A percentile compares a stretch with the other conserved stretches of the same genome.
Conservation (phyloP, 75 land plant genomes). For the Pseudotsuga menziesii region DNA sequence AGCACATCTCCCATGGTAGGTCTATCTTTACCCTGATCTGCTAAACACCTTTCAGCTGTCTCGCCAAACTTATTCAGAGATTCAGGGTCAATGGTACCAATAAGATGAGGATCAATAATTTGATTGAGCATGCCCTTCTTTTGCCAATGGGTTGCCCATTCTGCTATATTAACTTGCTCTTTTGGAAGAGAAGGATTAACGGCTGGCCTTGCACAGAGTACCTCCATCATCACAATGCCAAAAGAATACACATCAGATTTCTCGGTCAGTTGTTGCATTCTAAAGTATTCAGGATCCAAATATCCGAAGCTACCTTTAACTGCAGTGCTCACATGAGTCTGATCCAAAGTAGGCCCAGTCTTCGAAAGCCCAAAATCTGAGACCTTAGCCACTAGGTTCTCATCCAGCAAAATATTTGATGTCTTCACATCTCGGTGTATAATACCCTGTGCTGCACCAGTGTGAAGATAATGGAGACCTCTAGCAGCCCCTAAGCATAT, state of each 20-base stretch:
- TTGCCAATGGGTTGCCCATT: too few species aligned
- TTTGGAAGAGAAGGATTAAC: slow-evolving; percentile 68
- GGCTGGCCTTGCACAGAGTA: slow-evolving; percentile 80
- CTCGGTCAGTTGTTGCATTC: too few species aligned
- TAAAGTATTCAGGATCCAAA: too few species aligned
- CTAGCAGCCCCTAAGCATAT: slow-evolving; percentile 91
- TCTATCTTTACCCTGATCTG: slow-evolving; percentile 36
- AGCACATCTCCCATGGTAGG: too few species aligned
- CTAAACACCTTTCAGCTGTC: slow-evolving; percentile 63
- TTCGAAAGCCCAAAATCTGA: slow-evolving; percentile 46
- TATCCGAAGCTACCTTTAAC: too few species aligned
- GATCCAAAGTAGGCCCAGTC: too few species aligned
- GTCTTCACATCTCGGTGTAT: slow-evolving; percentile 51
- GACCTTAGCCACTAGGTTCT: slow-evolving; percentile 30
- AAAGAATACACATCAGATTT: slow-evolving; percentile 89
- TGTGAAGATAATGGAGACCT: too few species aligned
- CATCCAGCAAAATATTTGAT: slow-evolving; percentile 42
- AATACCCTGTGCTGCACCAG: slow-evolving; percentile 63
- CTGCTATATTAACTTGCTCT: too few species aligned
- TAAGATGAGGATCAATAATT: slow-evolving; percentile 50
- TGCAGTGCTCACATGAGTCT: slow-evolving; percentile 59
- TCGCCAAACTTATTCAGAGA: slow-evolving; percentile 67
- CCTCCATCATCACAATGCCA: slow-evolving; percentile 88
- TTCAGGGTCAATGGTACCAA: slow-evolving; percentile 26
- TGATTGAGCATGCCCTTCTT: slow-evolving; percentile 51